A percentile compares a stretch with the other conserved stretches of the same genome.
phyloP scores from a whole-genome alignment of 169 alveolate genomes.

The Fabrea salina region DNA sequence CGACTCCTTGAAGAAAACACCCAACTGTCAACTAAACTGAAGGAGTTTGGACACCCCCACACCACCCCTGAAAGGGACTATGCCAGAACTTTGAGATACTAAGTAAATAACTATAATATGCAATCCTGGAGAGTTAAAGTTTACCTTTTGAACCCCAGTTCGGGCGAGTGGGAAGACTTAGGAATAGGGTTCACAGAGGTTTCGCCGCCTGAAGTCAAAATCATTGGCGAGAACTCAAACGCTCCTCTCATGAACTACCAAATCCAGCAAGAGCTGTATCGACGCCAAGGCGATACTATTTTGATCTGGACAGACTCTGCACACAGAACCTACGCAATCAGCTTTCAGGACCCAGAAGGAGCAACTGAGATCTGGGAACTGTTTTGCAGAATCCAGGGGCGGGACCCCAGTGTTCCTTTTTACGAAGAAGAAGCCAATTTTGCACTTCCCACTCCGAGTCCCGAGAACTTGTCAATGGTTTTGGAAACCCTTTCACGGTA shows the following conservation, averaged over 20 bases:
- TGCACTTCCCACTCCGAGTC: neutral
- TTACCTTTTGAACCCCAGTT: neutral
- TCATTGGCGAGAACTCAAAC: neutral
- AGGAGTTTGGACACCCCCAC: neutral
- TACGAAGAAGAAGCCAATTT: neutral
- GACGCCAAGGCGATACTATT: slow-evolving; percentile 25
- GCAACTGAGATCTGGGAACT: neutral
- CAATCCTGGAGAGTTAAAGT: slow-evolving; percentile 23
- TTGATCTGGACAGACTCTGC: slow-evolving; percentile 1
- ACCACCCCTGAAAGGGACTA: slow-evolving; percentile 26
- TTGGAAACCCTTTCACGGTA: neutral
- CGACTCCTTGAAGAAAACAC: slow-evolving; percentile 56
- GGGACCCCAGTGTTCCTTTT: neutral
- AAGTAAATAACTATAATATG: too few species aligned
- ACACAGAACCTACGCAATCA: neutral
- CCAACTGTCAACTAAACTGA: slow-evolving; percentile 34
- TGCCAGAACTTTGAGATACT: neutral
- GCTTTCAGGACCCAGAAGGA: neutral
- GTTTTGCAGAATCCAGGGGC: neutral
- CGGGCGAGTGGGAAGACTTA: slow-evolving; percentile 2
- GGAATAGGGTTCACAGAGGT: neutral
- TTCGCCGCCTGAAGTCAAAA: neutral
- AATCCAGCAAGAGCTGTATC: slow-evolving; percentile 3
- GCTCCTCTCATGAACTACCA: neutral
- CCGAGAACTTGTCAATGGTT: neutral